phyloP scores from a whole-genome alignment of 305 asterid genomes.

The Fraxinus nigra region DNA sequence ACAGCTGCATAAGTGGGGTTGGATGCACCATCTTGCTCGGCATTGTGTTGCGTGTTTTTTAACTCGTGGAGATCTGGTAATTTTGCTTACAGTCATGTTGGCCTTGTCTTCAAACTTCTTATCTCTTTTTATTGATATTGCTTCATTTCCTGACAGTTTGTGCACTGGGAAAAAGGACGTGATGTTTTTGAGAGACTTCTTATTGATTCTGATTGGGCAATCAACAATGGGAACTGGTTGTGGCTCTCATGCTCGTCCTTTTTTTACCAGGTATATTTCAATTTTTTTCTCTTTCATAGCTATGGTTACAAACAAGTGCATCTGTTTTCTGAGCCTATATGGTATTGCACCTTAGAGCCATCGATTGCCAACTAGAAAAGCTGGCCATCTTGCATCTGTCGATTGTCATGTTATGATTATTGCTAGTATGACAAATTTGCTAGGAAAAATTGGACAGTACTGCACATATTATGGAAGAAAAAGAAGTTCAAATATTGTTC shows the following conservation, averaged over 20 bases:
- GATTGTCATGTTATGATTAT: neutral
- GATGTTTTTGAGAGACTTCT: slow-evolving; percentile 91
- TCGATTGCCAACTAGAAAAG: neutral
- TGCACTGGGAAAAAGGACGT: slow-evolving; percentile 94
- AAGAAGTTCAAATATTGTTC: neutral
- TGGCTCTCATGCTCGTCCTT: slow-evolving; percentile 96
- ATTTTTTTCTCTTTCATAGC: slow-evolving; percentile 8
- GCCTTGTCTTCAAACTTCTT: slow-evolving; percentile 1
- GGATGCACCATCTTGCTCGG: slow-evolving; percentile 98
- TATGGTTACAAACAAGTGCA: slow-evolving; percentile 12
- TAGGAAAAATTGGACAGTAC: neutral
- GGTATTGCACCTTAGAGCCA: neutral
- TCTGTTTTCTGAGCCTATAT: neutral
- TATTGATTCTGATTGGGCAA: slow-evolving; percentile 92
- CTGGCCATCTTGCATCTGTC: neutral
- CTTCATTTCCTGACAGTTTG: slow-evolving; percentile 45
- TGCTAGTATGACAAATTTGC: neutral
- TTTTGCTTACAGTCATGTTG: slow-evolving; percentile 10
- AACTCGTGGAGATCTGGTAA: slow-evolving; percentile 92
- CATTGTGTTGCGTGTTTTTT: slow-evolving; percentile 92
- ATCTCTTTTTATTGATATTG: slow-evolving; percentile 21
- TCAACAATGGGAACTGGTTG: slow-evolving; percentile 92
- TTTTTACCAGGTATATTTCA: slow-evolving; percentile 71
- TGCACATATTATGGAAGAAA: neutral
- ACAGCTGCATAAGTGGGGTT: slow-evolving; percentile 89